Evolutionary conservation across 106 monocot species (phyloP).

Genomic region (Apostasia shenzhenica): DNA sequence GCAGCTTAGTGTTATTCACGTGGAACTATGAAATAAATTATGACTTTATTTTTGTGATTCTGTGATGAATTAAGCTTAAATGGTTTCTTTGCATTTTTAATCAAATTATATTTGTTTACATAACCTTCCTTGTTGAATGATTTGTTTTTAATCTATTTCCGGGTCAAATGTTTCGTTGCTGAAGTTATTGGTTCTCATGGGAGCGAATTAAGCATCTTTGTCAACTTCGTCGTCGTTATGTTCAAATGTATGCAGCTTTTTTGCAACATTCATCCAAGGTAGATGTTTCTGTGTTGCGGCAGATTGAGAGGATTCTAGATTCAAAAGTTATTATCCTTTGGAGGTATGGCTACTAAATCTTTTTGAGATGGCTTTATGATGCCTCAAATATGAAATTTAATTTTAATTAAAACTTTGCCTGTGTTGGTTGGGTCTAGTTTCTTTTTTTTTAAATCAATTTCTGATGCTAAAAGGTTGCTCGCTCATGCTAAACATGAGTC

Average conservation of each 20-base stretch:
- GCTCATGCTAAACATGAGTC: slow-evolving; percentile 95
- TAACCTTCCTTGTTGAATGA: background rate
- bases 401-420: background rate
- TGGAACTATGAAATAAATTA: background rate
- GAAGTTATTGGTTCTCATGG: slow-evolving; percentile 86
- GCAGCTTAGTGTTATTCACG: background rate
- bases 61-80: background rate
- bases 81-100: background rate
- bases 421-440: background rate
- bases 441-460: slow-evolving; percentile 3
- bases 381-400: background rate
- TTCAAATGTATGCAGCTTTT: slow-evolving; percentile 67
- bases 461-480: slow-evolving; percentile 47
- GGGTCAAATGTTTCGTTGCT: background rate
- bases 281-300: slow-evolving; percentile 53
- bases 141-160: background rate
- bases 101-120: background rate
- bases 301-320: slow-evolving; percentile 90
- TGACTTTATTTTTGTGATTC: background rate
- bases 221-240: slow-evolving; percentile 84
- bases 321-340: slow-evolving; percentile 87
- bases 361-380: background rate
- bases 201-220: slow-evolving; percentile 92
- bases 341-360: slow-evolving; percentile 37
- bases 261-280: slow-evolving; percentile 41